Evolutionary conservation across 2,329 filamentous ascomycete genomes (phyloP), one percentile per base, ranked within the genome.

Genomic region (Phialophora verrucosa): DNA sequence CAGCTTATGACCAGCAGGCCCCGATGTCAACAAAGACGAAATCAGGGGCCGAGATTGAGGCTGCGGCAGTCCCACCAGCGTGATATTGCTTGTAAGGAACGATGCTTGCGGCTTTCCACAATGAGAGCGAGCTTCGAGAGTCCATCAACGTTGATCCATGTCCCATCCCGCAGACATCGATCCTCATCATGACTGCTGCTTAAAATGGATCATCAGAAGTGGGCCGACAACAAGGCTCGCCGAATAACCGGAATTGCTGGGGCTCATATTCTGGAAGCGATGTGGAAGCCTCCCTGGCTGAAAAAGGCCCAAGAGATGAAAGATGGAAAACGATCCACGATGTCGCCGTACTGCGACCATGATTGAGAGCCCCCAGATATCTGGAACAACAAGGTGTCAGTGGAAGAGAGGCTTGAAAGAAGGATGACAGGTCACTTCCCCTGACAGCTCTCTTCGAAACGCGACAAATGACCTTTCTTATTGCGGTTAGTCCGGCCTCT

Each of bases 401-500:
- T 53, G 20, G 31, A 44, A 44, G n/a, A 23, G 59, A 56, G 14
- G 38, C 50, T 56, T 50, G 23, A 56, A 10, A 27, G 60, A 7
- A 23, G 35, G 14, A n/a, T 27, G 31, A 56, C 35, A 35, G 38
- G 35, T 61, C 59, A 44, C 17, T 25, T 60, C 32, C 8, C 58
- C 31, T 35, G 27, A 42, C 38, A 14, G n/a, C 6, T 17, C 20
- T 31, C 49, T 44, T 35, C 11, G 47, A 27, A 31, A 42, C 10
- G 49, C 2, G 7, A 17, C 47, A 29, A 25, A 3, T 0, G 2
- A 25, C 35, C 31, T 32, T 56, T n/a, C 51, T 38, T 32, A 10
- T 25, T 62, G 8, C 11, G 51, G 60, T 55, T 56, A 62, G 17
- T 35, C 38, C 35, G 27, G 51, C 27, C 38, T 56, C 38, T n/a